A percentile compares a stretch with the other conserved stretches of the same genome.
Evolutionary conservation across 805 yeast species (phyloP).

Genomic region (Candida xyloterini): DNA sequence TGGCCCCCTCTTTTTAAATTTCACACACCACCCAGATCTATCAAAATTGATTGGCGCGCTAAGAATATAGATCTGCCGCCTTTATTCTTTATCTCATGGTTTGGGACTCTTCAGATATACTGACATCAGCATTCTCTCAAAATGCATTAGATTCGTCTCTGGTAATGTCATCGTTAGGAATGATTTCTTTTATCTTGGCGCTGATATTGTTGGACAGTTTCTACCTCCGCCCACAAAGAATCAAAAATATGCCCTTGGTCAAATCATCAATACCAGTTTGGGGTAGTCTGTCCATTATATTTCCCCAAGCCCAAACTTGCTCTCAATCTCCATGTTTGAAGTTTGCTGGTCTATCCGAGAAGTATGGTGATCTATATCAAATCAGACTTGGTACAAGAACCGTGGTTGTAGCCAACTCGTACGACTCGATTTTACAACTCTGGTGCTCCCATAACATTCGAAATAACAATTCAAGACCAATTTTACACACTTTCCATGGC

Average conservation of each 20-base stretch:
- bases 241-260: constrained; percentile 22
- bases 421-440: constrained; percentile 47
- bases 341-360: constrained; percentile 44
- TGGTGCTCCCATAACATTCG: constrained; percentile 48
- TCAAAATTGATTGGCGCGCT: constrained; percentile 4
- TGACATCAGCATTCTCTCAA: neutral
- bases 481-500: constrained; percentile 63
- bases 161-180: neutral
- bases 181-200: neutral
- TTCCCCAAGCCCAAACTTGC: constrained; percentile 23
- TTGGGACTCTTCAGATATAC: neutral
- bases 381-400: constrained; percentile 55
- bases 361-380: constrained; percentile 53
- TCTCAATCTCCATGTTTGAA: constrained; percentile 43
- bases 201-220: constrained; percentile 6
- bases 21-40: neutral
- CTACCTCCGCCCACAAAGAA: constrained; percentile 10
- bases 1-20: too few species aligned
- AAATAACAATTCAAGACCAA: constrained; percentile 66
- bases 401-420: constrained; percentile 67
- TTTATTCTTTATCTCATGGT: constrained; percentile 2
- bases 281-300: constrained; percentile 24
- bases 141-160: neutral
- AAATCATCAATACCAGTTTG: constrained; percentile 25
- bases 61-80: constrained; percentile 7